Base-by-base conservation (phyloP, 768 basidiomycete species). In the Daedalea quercina region DNA sequence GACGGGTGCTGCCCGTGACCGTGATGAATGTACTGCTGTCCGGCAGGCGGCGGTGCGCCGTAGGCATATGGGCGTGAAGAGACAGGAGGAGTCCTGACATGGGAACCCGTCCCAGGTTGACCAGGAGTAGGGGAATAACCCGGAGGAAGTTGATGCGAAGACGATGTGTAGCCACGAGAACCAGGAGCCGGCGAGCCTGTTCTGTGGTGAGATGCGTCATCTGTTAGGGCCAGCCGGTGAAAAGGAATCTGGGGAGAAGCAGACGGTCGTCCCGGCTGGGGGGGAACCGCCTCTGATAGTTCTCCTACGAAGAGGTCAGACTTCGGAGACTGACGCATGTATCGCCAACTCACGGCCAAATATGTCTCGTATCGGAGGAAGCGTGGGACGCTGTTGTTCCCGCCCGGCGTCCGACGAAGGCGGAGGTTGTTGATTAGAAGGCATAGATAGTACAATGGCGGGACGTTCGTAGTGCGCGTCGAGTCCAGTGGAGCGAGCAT, bases 351-450 rank as follows among this genome's bases (percentile, higher is more conserved):
- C 53, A 83, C 86, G 78, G 73, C 77, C 70, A 63, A 87, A 82
- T 54, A 87, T 68, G 66, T 84, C 82, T 47, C 83, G 81, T 51
- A 88, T 86, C 44, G 84, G 76, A 37, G 86, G 86, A 54, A 88
- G 80, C 15, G 79, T 84, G 50, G 82, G 82, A 42, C 84, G 78
- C 55, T 71, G 67, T 51, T 61, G 59, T 34, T 53, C 59, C 49
- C 55, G 61, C 40, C 60, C 52, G 3, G 57, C 44, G 52, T 62
- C 59, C 40, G 28, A 31, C 28, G 44, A 43, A 33, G 57, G 58
- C 11, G 57, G 51, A 15, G 55, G 54, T 47, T n/a, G n/a, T n/a
- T 62, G 60, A 40, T 61, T 56, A 56, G 62, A 54, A 41, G 62
- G 58, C 62, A 65, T 66, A 51, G 47, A 50, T 40, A 41, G 41